phyloP scores from a whole-genome alignment of 192 early-diverging fungal species.

The Rhizoclosmatium globosum region DNA sequence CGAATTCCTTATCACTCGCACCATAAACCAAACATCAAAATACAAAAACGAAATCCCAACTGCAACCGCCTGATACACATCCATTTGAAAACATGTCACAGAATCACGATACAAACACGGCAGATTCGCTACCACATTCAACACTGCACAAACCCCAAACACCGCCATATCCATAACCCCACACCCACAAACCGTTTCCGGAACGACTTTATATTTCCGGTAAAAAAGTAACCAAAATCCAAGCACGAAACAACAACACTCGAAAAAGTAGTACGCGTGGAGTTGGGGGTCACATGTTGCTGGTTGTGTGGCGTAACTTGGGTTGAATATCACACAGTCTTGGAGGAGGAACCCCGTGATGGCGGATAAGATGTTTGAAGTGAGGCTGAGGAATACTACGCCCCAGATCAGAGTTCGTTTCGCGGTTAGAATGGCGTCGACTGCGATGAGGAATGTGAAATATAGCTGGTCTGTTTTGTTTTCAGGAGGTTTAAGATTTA shows the following conservation, averaged over 20 bases:
- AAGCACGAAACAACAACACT: not conserved
- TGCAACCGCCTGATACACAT: constrained; percentile 12
- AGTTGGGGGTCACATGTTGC: not conserved
- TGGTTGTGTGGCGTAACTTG: not conserved
- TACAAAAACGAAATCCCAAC: constrained; percentile 10
- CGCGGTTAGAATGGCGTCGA: too few relatives aligned
- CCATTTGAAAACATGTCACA: not conserved
- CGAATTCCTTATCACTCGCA: not conserved
- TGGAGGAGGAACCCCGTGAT: too few relatives aligned
- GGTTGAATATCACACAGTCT: too few relatives aligned
- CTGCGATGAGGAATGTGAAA: too few relatives aligned
- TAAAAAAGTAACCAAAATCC: constrained; percentile 19
- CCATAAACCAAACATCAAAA: constrained; percentile 17
- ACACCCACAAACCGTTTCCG: not conserved
- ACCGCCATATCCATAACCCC: constrained; percentile 7
- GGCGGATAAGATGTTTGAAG: too few relatives aligned
- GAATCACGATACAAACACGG: constrained; percentile 8
- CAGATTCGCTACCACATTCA: constrained; percentile 23
- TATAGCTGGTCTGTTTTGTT: too few relatives aligned
- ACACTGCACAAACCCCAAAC: not conserved
- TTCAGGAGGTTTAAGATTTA: too few relatives aligned
- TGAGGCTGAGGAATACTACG: too few relatives aligned
- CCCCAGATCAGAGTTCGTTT: too few relatives aligned
- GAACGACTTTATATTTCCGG: constrained; percentile 13
- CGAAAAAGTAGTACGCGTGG: constrained; percentile 23